These are phyloP conservation scores for Penicillium fuscoglaucum DNA, from an alignment of 2,329 filamentous ascomycete genomes.

Conservation along the genomic window DNA sequence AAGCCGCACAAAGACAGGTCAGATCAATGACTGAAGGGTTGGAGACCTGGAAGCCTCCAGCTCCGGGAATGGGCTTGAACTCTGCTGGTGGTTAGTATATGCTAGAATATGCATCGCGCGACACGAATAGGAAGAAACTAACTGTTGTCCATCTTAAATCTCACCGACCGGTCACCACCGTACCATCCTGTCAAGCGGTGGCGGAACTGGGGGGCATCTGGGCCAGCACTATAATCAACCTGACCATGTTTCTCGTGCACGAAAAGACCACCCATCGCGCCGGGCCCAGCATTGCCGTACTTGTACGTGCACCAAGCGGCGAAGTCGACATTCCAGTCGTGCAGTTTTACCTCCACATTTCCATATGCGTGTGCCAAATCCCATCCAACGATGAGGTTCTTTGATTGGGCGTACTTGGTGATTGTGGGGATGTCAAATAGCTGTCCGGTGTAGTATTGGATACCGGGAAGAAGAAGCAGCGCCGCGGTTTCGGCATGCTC, in stretches of 20 bases:
- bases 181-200: constrained; percentile 80
- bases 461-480: constrained; percentile 75
- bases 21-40: constrained; percentile 79
- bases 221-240: constrained; percentile 41
- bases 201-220: constrained; percentile 54
- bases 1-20: constrained; percentile 66
- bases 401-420: constrained; percentile 69
- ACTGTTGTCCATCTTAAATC: constrained; percentile 78
- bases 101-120: background rate
- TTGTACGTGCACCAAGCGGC: constrained; percentile 94
- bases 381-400: constrained; percentile 75
- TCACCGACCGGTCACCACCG: constrained; percentile 70
- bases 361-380: constrained; percentile 82
- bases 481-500: constrained; percentile 70
- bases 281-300: constrained; percentile 83
- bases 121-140: constrained; percentile 13
- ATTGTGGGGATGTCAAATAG: constrained; percentile 77
- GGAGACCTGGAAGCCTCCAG: constrained; percentile 75
- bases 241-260: constrained; percentile 71
- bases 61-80: constrained; percentile 75
- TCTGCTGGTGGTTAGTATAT: constrained; percentile 32
- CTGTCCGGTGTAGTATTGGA: constrained; percentile 91
- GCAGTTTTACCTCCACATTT: constrained; percentile 73
- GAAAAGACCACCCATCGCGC: constrained; percentile 74
- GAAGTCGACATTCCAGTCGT: constrained; percentile 88